These are phyloP conservation scores for Agroathelia rolfsii DNA, from an alignment of 1,284 basidiomycete species.

Conservation along the genomic window DNA sequence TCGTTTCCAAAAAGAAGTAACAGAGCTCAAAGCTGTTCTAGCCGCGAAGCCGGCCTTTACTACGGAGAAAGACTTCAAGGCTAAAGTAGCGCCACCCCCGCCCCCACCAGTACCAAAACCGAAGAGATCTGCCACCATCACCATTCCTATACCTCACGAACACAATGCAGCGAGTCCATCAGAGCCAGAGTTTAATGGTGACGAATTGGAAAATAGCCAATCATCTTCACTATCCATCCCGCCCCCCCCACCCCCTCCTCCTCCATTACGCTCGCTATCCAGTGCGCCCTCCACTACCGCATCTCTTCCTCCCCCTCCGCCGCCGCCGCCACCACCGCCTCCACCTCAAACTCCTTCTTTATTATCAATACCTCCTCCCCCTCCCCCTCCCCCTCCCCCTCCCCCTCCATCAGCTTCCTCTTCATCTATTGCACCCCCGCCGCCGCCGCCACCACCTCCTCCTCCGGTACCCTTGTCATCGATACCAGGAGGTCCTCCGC, in stretches of 20 bases:
- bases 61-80: slow-evolving; percentile 65
- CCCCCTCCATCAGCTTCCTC: slow-evolving; percentile 9
- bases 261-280: slow-evolving; percentile 10
- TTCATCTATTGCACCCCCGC: slow-evolving; percentile 16
- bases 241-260: slow-evolving; percentile 5
- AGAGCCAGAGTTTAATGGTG: too few species aligned
- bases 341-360: slow-evolving; percentile 14
- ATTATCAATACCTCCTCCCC: slow-evolving; percentile 23
- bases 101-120: slow-evolving; percentile 34
- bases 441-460: slow-evolving; percentile 24
- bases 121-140: slow-evolving; percentile 17
- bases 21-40: slow-evolving; percentile 40
- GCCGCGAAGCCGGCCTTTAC: slow-evolving; percentile 40
- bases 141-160: too few species aligned
- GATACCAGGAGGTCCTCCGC: slow-evolving; percentile 20
- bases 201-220: background rate
- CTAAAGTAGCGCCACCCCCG: slow-evolving; percentile 52
- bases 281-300: slow-evolving; percentile 17
- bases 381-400: slow-evolving; percentile 23
- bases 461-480: slow-evolving; percentile 12
- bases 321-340: slow-evolving; percentile 18
- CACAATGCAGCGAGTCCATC: too few species aligned
- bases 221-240: background rate
- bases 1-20: too few species aligned
- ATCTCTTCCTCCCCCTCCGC: slow-evolving; percentile 11